Evolutionary conservation across 176 grass and related monocot genomes (phyloP).

Genomic region (Oryza rufipogon): DNA sequence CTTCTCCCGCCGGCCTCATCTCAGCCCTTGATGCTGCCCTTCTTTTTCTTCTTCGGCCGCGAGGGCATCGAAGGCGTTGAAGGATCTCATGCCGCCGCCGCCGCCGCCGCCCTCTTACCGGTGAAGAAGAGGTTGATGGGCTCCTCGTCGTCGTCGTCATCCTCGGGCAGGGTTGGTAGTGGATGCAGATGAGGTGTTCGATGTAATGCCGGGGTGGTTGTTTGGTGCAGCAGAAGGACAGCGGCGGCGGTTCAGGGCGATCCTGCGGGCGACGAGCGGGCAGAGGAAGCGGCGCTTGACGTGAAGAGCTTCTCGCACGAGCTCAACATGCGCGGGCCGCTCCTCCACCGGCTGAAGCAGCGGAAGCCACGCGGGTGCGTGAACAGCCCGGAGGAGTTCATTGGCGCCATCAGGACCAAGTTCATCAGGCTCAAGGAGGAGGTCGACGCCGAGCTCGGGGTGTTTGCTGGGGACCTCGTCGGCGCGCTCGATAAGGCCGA

Average conservation of each 20-base stretch:
- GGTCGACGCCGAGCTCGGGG: conserved; percentile 70
- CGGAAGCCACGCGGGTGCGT: conserved; percentile 38
- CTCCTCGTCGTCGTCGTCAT: no score
- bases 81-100: no score
- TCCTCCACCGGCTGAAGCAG: conserved; percentile 42
- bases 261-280: conserved; percentile 79
- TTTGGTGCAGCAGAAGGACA: conserved; percentile 21
- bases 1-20: no score
- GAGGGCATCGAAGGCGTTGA: no score
- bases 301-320: conserved; percentile 98
- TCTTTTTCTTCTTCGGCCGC: no score
- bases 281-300: conserved; percentile 70
- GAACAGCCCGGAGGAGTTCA: conserved; percentile 61
- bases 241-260: conserved; percentile 62
- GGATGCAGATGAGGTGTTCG: conserved; percentile 7
- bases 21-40: no score
- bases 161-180: no score
- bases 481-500: conserved; percentile 41
- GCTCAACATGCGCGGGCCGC: conserved; percentile 49
- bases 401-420: conserved; percentile 62
- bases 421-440: conserved; percentile 82
- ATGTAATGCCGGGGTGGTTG: conserved; percentile 12
- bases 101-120: no score
- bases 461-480: conserved; percentile 79
- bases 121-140: no score